phyloP scores from a whole-genome alignment of 1,284 basidiomycete species.

The Clitocybe nebularis region DNA sequence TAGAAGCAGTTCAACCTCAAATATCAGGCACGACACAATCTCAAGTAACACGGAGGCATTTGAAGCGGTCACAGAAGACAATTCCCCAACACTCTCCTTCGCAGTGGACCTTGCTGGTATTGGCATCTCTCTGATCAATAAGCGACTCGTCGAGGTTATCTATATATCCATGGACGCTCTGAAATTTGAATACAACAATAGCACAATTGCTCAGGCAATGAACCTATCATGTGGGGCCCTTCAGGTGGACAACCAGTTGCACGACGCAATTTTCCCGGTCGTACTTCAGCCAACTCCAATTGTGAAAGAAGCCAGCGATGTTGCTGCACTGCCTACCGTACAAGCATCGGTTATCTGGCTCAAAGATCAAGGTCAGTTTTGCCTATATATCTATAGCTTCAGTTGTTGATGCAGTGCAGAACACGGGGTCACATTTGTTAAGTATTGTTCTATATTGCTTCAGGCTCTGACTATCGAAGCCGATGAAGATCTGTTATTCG shows the following conservation, averaged over 20 bases:
- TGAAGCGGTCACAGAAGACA: constrained; percentile 83
- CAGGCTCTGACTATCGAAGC: constrained; percentile 95
- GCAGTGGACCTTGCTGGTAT: constrained; percentile 85
- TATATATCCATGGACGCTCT: constrained; percentile 83
- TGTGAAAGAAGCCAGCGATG: constrained; percentile 76
- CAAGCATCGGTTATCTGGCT: constrained; percentile 88
- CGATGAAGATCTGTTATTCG: constrained; percentile 96
- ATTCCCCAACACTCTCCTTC: constrained; percentile 66
- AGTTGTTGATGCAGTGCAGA: constrained; percentile 39
- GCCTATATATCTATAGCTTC: neutral
- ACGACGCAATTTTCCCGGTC: constrained; percentile 94
- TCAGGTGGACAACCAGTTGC: constrained; percentile 97
- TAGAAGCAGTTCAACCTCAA: constrained; percentile 45
- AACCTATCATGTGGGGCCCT: constrained; percentile 85
- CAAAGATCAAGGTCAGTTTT: constrained; percentile 79
- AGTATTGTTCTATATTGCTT: constrained; percentile 92
- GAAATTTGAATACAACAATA: constrained; percentile 86
- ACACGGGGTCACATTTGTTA: constrained; percentile 95
- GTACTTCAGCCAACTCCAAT: constrained; percentile 94
- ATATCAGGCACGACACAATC: constrained; percentile 69
- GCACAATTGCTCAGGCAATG: constrained; percentile 76
- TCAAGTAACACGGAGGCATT: constrained; percentile 74
- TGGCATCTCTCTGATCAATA: constrained; percentile 91
- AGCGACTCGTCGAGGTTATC: constrained; percentile 84
- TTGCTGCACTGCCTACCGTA: constrained; percentile 86